phyloP scores from a whole-genome alignment of 805 yeast species.

The Myxozyma monticola region DNA sequence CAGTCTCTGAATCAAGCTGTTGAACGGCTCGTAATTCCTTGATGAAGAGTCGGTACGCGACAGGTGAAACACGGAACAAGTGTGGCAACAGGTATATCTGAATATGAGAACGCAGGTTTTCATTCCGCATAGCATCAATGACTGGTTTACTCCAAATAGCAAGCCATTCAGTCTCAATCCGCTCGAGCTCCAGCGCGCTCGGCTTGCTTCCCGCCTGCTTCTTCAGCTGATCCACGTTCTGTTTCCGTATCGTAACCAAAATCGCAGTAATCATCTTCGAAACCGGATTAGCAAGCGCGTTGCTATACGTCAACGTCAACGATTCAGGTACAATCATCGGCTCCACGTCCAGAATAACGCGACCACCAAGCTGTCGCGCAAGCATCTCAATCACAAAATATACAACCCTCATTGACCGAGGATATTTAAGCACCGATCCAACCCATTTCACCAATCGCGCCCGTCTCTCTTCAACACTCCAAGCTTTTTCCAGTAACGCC shows the following conservation, averaged over 20 bases:
- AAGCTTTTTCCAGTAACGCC: constrained; percentile 40
- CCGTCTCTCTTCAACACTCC: constrained; percentile 23
- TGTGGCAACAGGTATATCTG: constrained; percentile 62
- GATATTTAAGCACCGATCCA: constrained; percentile 44
- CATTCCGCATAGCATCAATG: constrained; percentile 40
- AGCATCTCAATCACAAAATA: constrained; percentile 62
- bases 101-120: constrained; percentile 47
- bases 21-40: constrained; percentile 31
- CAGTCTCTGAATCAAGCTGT: constrained; percentile 27
- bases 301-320: constrained; percentile 53
- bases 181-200: background rate
- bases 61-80: constrained; percentile 55
- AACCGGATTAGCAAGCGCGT: constrained; percentile 61
- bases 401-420: constrained; percentile 56
- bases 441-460: constrained; percentile 47
- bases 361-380: constrained; percentile 49
- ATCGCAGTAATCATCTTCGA: constrained; percentile 32
- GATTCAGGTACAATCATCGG: constrained; percentile 52
- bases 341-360: constrained; percentile 44
- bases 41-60: constrained; percentile 46
- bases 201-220: background rate
- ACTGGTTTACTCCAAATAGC: constrained; percentile 51
- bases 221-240: constrained; percentile 4
- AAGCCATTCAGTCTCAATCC: constrained; percentile 46
- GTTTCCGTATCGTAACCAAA: constrained; percentile 11